Evolutionary conservation across 1,139 yeast species (phyloP), one percentile per base, ranked within the genome.

Genomic region (Kazachstania sp.): DNA sequence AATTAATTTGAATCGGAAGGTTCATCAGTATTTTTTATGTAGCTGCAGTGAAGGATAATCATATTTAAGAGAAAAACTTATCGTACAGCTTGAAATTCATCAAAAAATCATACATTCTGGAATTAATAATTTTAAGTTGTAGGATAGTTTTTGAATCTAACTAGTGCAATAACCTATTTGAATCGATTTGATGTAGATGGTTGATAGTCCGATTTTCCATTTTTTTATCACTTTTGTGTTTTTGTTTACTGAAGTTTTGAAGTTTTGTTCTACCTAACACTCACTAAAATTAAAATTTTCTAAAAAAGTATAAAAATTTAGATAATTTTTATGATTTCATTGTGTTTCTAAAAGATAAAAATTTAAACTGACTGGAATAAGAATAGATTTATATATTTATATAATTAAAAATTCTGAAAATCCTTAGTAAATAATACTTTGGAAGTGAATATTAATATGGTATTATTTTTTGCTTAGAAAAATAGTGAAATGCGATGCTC

Each of bases 371-470:
- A 38, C n/a, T 20, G 34, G 26, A 16, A 38, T n/a, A 38, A n/a
- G n/a, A 30, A 13, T 18, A 28, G 13, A 38, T 38, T 15, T 38
- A n/a, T 26, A 38, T 37, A 37, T 37, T 12, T 38, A 38, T 28
- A 26, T n/a, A 38, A 36, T 36, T 36, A 36, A 36, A 23, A 23
- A 23, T 7, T 23, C 8, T 9, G 28, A 23, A 7, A 23, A 23
- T 9, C 28, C 28, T 23, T 23, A 7, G 3, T 23, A 23, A 23
- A 23, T 9, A 23, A 23, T 23, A 23, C n/a, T 30, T 26, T n/a
- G 19, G 32, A 26, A 26, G 28, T 29, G 42, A 39, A 39, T 39
- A 39, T 39, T 39, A 29, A 29, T 39, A 39, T 39, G 42, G 28
- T 39, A 31, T 39, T 29, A 18, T 29, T 23, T 23, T 23, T 30